phyloP scores from a whole-genome alignment of 73 alveolate species.

The Paramecium pentaurelia region DNA sequence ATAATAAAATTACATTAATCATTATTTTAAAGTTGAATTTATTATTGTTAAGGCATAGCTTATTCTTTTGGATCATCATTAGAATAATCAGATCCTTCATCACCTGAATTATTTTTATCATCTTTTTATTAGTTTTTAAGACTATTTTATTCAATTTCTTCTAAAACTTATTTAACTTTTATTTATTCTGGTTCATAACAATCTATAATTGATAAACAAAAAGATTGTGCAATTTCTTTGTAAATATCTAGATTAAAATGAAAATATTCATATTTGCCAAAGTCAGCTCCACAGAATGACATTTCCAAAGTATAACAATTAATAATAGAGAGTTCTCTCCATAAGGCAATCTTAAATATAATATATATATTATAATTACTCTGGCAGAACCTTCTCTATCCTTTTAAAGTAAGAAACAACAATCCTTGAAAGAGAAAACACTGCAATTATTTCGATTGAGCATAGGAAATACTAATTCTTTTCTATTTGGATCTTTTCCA shows the following conservation, averaged over 20 bases:
- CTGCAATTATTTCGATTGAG: slow-evolving; percentile 85
- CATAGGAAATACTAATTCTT: slow-evolving; percentile 89
- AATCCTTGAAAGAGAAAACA: slow-evolving; percentile 86
- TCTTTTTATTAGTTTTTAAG: slow-evolving; percentile 52
- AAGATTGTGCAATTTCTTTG: slow-evolving; percentile 88
- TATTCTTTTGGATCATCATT: slow-evolving; percentile 63
- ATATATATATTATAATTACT: slow-evolving; percentile 32
- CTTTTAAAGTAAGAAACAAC: slow-evolving; percentile 88
- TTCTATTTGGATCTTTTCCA: slow-evolving; percentile 87
- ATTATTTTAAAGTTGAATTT: background rate
- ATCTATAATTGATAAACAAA: slow-evolving; percentile 92
- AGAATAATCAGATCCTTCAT: slow-evolving; percentile 63
- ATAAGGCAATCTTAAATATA: slow-evolving; percentile 66
- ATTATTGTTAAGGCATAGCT: background rate
- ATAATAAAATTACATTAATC: background rate
- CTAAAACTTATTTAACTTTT: slow-evolving; percentile 79
- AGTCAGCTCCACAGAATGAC: slow-evolving; percentile 95
- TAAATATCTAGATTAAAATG: slow-evolving; percentile 88
- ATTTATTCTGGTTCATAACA: slow-evolving; percentile 94
- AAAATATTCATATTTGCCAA: slow-evolving; percentile 89
- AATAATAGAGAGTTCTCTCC: slow-evolving; percentile 87
- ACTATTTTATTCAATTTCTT: slow-evolving; percentile 75
- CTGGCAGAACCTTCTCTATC: slow-evolving; percentile 95
- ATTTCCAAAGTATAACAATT: slow-evolving; percentile 91
- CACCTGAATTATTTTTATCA: slow-evolving; percentile 52